phyloP scores from a whole-genome alignment of 306 rosid species.

The Senna tora region DNA sequence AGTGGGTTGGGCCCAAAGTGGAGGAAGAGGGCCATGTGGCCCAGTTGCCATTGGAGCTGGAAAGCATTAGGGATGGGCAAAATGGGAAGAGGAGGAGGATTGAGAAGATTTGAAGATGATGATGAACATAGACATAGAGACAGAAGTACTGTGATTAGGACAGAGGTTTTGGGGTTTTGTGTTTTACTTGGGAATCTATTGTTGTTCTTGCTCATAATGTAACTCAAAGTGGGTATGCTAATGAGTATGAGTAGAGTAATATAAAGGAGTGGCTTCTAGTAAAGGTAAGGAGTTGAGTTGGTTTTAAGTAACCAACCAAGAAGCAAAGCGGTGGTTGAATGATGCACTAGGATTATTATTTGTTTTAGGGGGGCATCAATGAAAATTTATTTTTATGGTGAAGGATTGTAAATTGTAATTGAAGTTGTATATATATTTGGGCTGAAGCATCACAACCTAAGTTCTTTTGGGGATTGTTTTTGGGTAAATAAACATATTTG shows the following conservation, averaged over 20 bases:
- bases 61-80: conserved; percentile 71
- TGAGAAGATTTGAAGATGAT: background rate
- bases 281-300: background rate
- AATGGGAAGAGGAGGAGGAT: conserved; percentile 83
- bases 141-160: conserved; percentile 32
- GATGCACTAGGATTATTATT: too few relatives aligned
- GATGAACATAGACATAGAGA: conserved; percentile 19
- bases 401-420: too few relatives aligned
- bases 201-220: too few relatives aligned
- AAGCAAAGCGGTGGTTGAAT: background rate
- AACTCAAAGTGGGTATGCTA: too few relatives aligned
- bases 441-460: background rate
- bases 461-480: too few relatives aligned
- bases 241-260: background rate
- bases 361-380: too few relatives aligned
- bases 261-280: background rate
- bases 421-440: background rate
- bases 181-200: too few relatives aligned
- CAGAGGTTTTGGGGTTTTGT: conserved; percentile 30
- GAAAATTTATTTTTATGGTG: too few relatives aligned
- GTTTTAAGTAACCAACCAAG: background rate
- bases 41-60: conserved; percentile 85
- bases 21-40: conserved; percentile 74
- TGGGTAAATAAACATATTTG: too few relatives aligned
- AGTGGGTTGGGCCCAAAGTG: conserved; percentile 84